Conservation (phyloP, 768 basidiomycete species). For the Naganishia kalamii region DNA sequence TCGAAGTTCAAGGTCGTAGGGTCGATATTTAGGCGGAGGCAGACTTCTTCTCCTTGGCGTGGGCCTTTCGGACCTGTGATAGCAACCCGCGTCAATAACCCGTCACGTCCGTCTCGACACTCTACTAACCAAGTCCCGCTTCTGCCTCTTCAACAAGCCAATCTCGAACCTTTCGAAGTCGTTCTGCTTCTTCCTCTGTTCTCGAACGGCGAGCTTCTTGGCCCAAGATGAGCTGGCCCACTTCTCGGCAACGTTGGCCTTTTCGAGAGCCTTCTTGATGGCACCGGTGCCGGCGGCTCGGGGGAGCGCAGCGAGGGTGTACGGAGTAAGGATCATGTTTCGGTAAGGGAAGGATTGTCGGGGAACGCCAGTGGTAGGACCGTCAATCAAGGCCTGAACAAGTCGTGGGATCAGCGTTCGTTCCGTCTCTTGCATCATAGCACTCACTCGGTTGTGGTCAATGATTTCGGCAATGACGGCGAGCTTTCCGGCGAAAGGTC, state of each 20-base stretch:
- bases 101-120: background rate
- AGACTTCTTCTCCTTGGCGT: slow-evolving; percentile 49
- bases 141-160: slow-evolving; percentile 79
- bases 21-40: slow-evolving; percentile 35
- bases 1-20: background rate
- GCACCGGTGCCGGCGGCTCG: slow-evolving; percentile 74
- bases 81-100: background rate
- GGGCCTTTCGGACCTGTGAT: slow-evolving; percentile 43
- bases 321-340: slow-evolving; percentile 82
- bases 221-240: slow-evolving; percentile 88
- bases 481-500: slow-evolving; percentile 77
- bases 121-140: slow-evolving; percentile 56
- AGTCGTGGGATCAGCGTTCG: background rate
- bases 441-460: slow-evolving; percentile 91
- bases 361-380: slow-evolving; percentile 81
- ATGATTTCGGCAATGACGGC: slow-evolving; percentile 96
- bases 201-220: slow-evolving; percentile 68
- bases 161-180: slow-evolving; percentile 91
- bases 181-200: slow-evolving; percentile 67
- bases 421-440: background rate
- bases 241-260: slow-evolving; percentile 73
- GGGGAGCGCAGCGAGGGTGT: slow-evolving; percentile 74
- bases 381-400: slow-evolving; percentile 87
- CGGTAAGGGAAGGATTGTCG: slow-evolving; percentile 88
- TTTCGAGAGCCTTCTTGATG: slow-evolving; percentile 80